These are phyloP conservation scores for Globisporangium irregulare DNA, from an alignment of 352 stramenopile species.

Conservation along the genomic window DNA sequence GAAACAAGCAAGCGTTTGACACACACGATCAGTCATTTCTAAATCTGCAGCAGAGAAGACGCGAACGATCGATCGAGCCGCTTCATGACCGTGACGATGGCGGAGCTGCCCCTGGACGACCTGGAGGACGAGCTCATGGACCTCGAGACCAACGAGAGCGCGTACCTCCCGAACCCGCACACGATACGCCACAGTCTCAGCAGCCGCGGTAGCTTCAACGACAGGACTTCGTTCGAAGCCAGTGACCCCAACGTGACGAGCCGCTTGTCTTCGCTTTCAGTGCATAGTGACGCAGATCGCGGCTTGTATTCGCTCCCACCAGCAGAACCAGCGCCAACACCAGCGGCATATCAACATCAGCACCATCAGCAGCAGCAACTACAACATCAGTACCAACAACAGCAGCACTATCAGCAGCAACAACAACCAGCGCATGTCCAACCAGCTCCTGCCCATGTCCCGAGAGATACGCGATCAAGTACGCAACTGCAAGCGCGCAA, in stretches of 20 bases:
- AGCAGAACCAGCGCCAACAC: not conserved
- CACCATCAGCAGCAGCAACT: not conserved
- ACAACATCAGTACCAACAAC: not conserved
- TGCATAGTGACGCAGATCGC: not conserved
- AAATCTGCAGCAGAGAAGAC: not conserved
- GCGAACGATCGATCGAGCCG: not conserved
- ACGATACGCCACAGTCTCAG: conserved; percentile 18
- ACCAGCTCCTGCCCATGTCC: not conserved
- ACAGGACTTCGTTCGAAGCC: conserved; percentile 7
- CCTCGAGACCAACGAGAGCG: conserved; percentile 51
- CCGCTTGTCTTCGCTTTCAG: not conserved
- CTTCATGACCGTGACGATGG: conserved; percentile 11
- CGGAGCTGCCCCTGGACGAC: conserved; percentile 22
- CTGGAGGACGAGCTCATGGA: conserved; percentile 68
- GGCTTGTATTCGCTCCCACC: not conserved
- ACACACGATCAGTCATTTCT: not conserved
- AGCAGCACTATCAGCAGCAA: not conserved
- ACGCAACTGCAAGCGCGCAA: conserved; percentile 12
- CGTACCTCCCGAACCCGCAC: conserved; percentile 39
- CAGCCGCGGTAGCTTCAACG: not conserved
- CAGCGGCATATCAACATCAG: not conserved
- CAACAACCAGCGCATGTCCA: conserved; percentile 8
- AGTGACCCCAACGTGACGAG: not conserved
- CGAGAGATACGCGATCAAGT: not conserved
- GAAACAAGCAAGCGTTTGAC: not conserved